Evolutionary conservation across 352 stramenopile species (phyloP), one percentile per base, ranked within the genome.

Genomic region (Thalassiosira hispida): DNA sequence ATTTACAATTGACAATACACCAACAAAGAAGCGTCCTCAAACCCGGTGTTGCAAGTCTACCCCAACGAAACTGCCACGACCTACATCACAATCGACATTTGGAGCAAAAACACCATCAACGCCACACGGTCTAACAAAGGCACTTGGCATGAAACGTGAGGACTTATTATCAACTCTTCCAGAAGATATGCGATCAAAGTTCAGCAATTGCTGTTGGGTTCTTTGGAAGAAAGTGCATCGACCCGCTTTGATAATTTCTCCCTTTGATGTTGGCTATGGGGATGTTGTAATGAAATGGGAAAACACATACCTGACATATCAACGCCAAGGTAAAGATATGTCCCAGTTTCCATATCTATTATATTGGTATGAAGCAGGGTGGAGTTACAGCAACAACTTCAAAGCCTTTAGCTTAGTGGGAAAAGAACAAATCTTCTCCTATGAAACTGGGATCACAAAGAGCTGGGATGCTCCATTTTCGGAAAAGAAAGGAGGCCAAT

Each of bases 291-390:
- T 44, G 25, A 49, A 49, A 49, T 70, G 61, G 61, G 29, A n/a
- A 57, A 56, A 22, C 18, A 42, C 16, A 38, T 70, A 70, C 44
- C 3, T 38, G 35, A 49, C 40, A 4, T 33, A 27, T 29, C 31
- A 25, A 12, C 33, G 22, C 23, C 18, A 70, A 23, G 52, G 23
- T 42, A 25, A 42, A 8, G 14, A 11, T 11, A 35, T 70, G n/a
- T 56, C 61, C 20, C 5, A 70, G 22, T 8, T 70, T 12, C 38
- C 38, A 14, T 42, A 59, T 49, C 27, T 70, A 33, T 23, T 70
- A 16, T 70, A 56, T 18, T 70, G 61, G 61, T 70, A 70, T 42
- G 61, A 57, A 56, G 27, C 6, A 29, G 61, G 61, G 2, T 70
- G 61, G 38, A 20, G 4, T 16, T 14, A 55, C 40, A 33, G 2